Base-by-base conservation (phyloP, 441 rosid genomes). In the Gossypium trilobum region DNA sequence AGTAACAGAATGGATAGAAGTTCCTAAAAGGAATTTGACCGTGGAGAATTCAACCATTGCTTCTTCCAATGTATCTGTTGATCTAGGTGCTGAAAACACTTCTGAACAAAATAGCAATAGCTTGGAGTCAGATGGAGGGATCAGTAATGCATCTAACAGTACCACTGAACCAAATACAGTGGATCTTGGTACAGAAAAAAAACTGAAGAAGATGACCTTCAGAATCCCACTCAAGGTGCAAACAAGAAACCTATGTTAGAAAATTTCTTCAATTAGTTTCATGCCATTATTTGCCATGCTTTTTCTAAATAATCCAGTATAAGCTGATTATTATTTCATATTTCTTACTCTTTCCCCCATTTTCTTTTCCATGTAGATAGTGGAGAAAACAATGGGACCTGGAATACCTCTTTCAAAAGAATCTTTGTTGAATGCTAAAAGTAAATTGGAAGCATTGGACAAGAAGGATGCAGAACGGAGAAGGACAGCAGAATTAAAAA, bases 1-100 rank as follows among this genome's bases (percentile, higher is more conserved):
- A 81, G 83, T 92, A 80, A 87, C 95, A 23, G 99, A 92, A 76
- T 95, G 99, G 99, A 92, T 91, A 69, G 97, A 91, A 74, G 91
- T 92, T 74, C 93, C 97, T 54, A 89, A 82, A 83, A 91, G 83
- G 86, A 91, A 87, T 52, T 73, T 84, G 67, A 87, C 91, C 1
- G 25, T 84, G 44, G 95, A 87, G 74, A 92, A 87, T 82, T 69
- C 87, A 62, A 85, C 92, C 14, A 78, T 82, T 70, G 44, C 88
- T 75, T 78, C 89, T 16, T 77, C 83, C 62, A 82, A 87, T 58
- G 65, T 80, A 71, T 78, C 95, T 56, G 70, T 76, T 76, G 91
- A 87, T 78, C 71, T 80, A 71, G 84, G 68, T 55, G 71, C 85
- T 52, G 78, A 85, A 25, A 83, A 80, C 74, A 75, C 77, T 54